Evolutionary conservation across 495 filamentous ascomycete genomes (phyloP).

Genomic region (Hypoxylon subgilvum): DNA sequence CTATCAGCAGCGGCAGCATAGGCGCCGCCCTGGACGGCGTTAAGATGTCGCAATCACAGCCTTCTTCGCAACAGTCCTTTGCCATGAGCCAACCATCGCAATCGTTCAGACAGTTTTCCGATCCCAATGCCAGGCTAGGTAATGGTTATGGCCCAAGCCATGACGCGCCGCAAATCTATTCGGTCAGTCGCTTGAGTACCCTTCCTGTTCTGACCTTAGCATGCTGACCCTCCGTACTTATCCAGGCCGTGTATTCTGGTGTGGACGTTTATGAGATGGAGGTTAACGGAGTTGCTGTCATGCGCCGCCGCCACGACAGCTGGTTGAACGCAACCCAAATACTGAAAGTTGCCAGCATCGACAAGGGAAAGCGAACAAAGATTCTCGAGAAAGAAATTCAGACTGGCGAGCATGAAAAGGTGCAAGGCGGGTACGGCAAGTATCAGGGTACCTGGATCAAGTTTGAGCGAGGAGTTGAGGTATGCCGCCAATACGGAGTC

Average conservation of each 20-base stretch:
- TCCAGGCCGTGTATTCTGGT: slow-evolving; percentile 90
- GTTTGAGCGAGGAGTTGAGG: slow-evolving; percentile 85
- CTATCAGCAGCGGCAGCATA: slow-evolving; percentile 56
- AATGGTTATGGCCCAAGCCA: slow-evolving; percentile 54
- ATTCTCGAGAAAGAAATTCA: slow-evolving; percentile 97
- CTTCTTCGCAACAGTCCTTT: slow-evolving; percentile 57
- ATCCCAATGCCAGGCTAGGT: slow-evolving; percentile 51
- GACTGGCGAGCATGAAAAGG: slow-evolving; percentile 94
- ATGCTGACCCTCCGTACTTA: slow-evolving; percentile 24
- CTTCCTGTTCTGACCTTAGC: slow-evolving; percentile 5
- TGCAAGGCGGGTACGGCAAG: slow-evolving; percentile 97
- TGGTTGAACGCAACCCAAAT: slow-evolving; percentile 97
- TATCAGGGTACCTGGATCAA: slow-evolving; percentile 99
- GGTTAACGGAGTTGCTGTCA: slow-evolving; percentile 86
- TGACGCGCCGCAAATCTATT: slow-evolving; percentile 75
- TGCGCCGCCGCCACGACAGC: slow-evolving; percentile 89
- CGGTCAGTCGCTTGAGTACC: slow-evolving; percentile 56
- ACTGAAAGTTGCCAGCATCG: slow-evolving; percentile 92
- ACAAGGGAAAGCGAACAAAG: slow-evolving; percentile 96
- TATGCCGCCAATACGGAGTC: slow-evolving; percentile 92
- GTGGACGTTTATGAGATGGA: slow-evolving; percentile 98
- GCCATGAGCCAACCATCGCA: slow-evolving; percentile 52
- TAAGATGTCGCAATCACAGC: slow-evolving; percentile 54
- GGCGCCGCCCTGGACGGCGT: slow-evolving; percentile 45
- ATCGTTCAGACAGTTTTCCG: slow-evolving; percentile 45